phyloP scores from a whole-genome alignment of 176 grass and related monocot species.

The Raddia guianensis region DNA sequence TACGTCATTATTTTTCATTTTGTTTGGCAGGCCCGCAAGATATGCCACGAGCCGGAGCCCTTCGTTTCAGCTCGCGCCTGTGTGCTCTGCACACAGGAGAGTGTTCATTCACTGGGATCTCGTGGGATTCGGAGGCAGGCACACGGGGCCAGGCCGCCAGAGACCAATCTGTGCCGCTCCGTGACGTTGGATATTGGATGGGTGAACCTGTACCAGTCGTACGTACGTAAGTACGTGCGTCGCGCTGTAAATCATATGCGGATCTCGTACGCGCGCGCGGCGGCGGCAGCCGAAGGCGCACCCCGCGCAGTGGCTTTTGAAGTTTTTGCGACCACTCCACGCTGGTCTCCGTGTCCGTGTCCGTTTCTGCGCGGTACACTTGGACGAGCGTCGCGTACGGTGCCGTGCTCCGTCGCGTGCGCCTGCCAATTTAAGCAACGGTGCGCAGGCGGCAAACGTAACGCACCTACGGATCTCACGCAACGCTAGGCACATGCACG shows the following conservation, averaged over 20 bases:
- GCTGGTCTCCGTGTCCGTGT: background rate
- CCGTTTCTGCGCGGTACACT: background rate
- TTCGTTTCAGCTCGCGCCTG: background rate
- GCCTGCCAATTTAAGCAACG: background rate
- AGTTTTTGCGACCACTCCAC: background rate
- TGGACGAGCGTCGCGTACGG: background rate
- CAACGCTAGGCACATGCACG: background rate
- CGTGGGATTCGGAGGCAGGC: slow-evolving; percentile 39
- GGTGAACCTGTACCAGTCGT: background rate
- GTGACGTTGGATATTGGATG: background rate
- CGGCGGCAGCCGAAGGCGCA: background rate
- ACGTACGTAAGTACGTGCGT: background rate
- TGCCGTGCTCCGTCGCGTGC: background rate
- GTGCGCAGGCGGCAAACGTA: background rate
- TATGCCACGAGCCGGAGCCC: slow-evolving; percentile 12
- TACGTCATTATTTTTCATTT: background rate
- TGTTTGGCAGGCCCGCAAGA: background rate
- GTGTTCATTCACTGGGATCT: slow-evolving; percentile 38
- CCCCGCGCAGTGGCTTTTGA: background rate
- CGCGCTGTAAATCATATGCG: slow-evolving; percentile 20
- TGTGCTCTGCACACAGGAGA: background rate
- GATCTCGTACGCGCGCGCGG: slow-evolving; percentile 15
- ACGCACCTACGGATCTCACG: background rate
- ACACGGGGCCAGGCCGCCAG: background rate
- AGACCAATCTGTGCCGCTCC: background rate